These are phyloP conservation scores for Sporisorium graminicola DNA, from an alignment of 1,284 basidiomycete genomes.

Conservation along the genomic window DNA sequence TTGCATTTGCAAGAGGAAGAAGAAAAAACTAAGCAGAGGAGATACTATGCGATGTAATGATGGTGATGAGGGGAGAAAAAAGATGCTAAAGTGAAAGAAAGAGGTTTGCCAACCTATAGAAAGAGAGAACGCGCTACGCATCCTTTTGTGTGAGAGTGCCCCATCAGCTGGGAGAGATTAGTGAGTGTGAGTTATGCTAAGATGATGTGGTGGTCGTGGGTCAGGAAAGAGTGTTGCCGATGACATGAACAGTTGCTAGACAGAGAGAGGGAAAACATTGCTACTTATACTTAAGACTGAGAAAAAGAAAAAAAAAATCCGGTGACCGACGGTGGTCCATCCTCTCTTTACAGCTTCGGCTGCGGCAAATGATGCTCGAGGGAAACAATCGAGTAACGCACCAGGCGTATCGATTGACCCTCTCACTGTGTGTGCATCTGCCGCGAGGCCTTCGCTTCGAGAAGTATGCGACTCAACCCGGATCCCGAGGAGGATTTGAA, in stretches of 20 bases:
- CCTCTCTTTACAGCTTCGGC: background rate
- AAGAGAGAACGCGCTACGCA: constrained; percentile 6
- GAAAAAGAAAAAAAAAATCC: constrained; percentile 8
- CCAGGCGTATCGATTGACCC: constrained; percentile 25
- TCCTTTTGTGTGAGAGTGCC: constrained; percentile 11
- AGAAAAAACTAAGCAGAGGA: constrained; percentile 27
- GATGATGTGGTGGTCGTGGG: constrained; percentile 7
- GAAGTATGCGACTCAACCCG: constrained; percentile 35
- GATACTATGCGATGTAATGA: constrained; percentile 24
- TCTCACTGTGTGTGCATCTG: constrained; percentile 11
- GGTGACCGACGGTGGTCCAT: constrained; percentile 51
- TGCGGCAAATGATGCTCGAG: background rate
- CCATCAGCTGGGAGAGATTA: constrained; percentile 13
- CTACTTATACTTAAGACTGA: constrained; percentile 22
- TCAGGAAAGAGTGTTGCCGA: constrained; percentile 19
- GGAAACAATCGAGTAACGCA: constrained; percentile 12
- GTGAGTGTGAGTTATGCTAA: constrained; percentile 24
- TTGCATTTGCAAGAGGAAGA: constrained; percentile 40
- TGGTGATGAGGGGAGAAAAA: background rate
- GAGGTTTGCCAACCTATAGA: constrained; percentile 29
- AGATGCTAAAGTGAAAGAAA: background rate
- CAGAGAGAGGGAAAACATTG: constrained; percentile 25
- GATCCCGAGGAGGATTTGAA: constrained; percentile 32
- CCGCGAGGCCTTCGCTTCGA: constrained; percentile 15
- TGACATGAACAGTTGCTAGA: constrained; percentile 35